Percentiles rank a stretch among this genome's conserved stretches.
Evolutionary conservation across 352 stramenopile genomes (phyloP).

Genomic region (Phytophthora agathidicida): DNA sequence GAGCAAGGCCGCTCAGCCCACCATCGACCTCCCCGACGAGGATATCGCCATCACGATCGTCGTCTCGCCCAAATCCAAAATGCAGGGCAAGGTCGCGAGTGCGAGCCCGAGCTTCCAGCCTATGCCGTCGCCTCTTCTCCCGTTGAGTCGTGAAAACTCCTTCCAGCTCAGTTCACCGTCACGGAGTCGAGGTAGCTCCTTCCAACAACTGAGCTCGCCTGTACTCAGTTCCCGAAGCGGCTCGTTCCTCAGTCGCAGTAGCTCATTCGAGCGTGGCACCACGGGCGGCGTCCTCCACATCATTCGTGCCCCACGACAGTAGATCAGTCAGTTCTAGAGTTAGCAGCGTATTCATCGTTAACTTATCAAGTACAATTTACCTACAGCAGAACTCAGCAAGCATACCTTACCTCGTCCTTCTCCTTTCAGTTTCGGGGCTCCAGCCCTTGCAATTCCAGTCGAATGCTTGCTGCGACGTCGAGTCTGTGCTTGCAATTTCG

Average conservation of each 20-base stretch:
- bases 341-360: slow-evolving; percentile 3
- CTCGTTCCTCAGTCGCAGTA: slow-evolving; percentile 12
- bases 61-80: slow-evolving; percentile 30
- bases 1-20: slow-evolving; percentile 16
- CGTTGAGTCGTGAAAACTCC: slow-evolving; percentile 29
- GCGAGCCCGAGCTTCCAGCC: slow-evolving; percentile 29
- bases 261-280: slow-evolving; percentile 10
- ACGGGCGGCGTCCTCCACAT: slow-evolving; percentile 25
- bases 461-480: neutral
- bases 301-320: slow-evolving; percentile 19
- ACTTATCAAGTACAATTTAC: slow-evolving; percentile 18
- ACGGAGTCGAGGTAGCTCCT: slow-evolving; percentile 22
- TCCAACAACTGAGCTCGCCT: slow-evolving; percentile 18
- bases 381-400: no score
- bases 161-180: slow-evolving; percentile 25
- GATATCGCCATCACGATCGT: slow-evolving; percentile 37
- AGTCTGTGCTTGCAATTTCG: slow-evolving; percentile 3
- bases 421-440: no score
- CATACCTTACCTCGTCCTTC: no score
- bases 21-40: slow-evolving; percentile 19
- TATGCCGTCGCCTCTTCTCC: slow-evolving; percentile 28
- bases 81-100: slow-evolving; percentile 17
- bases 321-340: neutral
- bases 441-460: neutral
- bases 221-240: slow-evolving; percentile 11